Evolutionary conservation across 495 filamentous ascomycete genomes (phyloP).

Genomic region (Hypoxylon crocopeplum): DNA sequence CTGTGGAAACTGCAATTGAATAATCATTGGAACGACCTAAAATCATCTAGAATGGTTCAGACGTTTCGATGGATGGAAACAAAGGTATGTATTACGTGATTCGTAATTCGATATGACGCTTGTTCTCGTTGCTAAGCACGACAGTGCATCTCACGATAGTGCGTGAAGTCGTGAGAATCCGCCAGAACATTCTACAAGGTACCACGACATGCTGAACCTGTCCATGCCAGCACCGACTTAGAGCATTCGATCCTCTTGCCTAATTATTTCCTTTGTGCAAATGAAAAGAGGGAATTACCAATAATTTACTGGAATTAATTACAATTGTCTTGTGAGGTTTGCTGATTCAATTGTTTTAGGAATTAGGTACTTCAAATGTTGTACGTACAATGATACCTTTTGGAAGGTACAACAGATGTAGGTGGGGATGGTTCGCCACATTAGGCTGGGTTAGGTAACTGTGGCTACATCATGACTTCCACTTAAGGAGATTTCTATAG

Average conservation of each 20-base stretch:
- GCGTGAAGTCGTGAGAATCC: slow-evolving; percentile 33
- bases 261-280: neutral
- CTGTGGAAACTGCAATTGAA: slow-evolving; percentile 3
- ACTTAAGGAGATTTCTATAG: too few species aligned
- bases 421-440: too few species aligned
- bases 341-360: slow-evolving; percentile 1
- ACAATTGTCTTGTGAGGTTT: neutral
- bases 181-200: slow-evolving; percentile 34
- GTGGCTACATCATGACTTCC: too few species aligned
- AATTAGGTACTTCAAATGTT: neutral
- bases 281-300: neutral
- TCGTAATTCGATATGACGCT: slow-evolving; percentile 2
- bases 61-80: slow-evolving; percentile 32
- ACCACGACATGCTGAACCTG: neutral
- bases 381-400: too few species aligned
- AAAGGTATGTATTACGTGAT: slow-evolving; percentile 7
- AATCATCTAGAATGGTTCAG: slow-evolving; percentile 29
- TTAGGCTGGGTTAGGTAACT: too few species aligned
- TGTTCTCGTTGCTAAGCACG: slow-evolving; percentile 9
- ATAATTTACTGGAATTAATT: slow-evolving; percentile 5
- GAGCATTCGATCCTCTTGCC: neutral
- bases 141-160: slow-evolving; percentile 26
- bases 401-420: too few species aligned
- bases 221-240: neutral
- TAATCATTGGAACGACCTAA: slow-evolving; percentile 24